Evolutionary conservation across 2,329 filamentous ascomycete species (phyloP).

Genomic region (Microsporum audouinii): DNA sequence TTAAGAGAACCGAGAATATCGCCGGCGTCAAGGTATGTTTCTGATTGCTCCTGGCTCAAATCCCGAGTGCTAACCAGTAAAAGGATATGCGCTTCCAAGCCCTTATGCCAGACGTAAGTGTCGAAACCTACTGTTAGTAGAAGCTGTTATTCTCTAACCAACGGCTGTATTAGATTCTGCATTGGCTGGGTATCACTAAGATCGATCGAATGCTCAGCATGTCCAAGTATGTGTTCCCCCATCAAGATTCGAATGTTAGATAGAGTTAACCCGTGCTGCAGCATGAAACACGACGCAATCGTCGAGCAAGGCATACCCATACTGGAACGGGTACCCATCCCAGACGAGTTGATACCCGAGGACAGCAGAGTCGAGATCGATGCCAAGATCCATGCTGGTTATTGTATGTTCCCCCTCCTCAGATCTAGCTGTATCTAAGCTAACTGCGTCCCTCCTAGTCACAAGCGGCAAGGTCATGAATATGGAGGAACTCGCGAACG

Average conservation of each 20-base stretch:
- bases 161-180: constrained; percentile 51
- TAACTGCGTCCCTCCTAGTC: constrained; percentile 37
- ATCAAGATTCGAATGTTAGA: background rate
- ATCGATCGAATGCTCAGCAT: constrained; percentile 98
- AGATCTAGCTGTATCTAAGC: background rate
- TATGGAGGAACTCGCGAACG: constrained; percentile 63
- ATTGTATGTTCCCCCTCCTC: constrained; percentile 29
- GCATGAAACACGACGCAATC: constrained; percentile 43
- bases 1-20: constrained; percentile 95
- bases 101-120: constrained; percentile 68
- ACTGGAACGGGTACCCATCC: constrained; percentile 78
- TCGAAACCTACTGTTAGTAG: background rate
- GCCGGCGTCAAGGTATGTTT: constrained; percentile 66
- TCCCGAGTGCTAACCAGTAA: constrained; percentile 8
- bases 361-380: constrained; percentile 98
- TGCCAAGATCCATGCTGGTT: constrained; percentile 88
- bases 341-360: constrained; percentile 83
- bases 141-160: background rate
- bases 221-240: constrained; percentile 57
- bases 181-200: constrained; percentile 97
- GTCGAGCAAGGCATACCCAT: constrained; percentile 54
- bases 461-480: constrained; percentile 80
- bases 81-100: constrained; percentile 89
- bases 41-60: background rate
- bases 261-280: constrained; percentile 5